Evolutionary conservation across 2,329 filamentous ascomycete species (phyloP), one percentile per base, ranked within the genome.

Genomic region (Phaeosphaeria sp.): DNA sequence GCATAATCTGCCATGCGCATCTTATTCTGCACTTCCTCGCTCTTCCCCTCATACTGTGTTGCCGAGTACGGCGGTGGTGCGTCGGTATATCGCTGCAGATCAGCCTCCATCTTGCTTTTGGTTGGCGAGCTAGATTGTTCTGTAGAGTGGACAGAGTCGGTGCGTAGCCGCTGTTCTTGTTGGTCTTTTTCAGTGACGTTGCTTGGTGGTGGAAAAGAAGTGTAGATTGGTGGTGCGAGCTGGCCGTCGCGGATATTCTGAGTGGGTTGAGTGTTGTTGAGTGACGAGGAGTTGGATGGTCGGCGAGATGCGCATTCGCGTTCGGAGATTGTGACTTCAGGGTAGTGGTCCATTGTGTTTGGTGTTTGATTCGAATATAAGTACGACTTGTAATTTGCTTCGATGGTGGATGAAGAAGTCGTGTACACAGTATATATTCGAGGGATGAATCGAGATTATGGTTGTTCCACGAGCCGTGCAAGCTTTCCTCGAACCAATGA

Each of bases 1-100:
- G 70, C 64, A 27, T 72, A 72, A 30, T 72, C 69, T 15, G 51
- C 54, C 54, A 63, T 66, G 6, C 65, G 53, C 66, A 71, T 72
- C 30, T 46, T 63, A 2, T 57, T 50, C 43, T 58, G 55, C 44
- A 70, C 59, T n/a, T 71, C 64, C 23, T 64, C 64, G 17, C 57
- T 66, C 62, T 68, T 71, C 15, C 66, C 60, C 52, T 66, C 63
- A 42, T 68, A 71, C 42, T 67, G 58, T 41, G 64, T 54, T 18
- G 67, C 63, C 17, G 62, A 61, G 47, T 64, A 71, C 10, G 64
- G 64, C 3, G 68, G 64, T 21, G 66, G 64, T 13, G 67, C 68
- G 47, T 70, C 59, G 1, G 58, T 64, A 48, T 68, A 71, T 6
- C 56, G 59, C 15, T 58, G 50, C 22, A 62, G 66, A 39, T 67